Conservation (phyloP, 768 basidiomycete genomes). For the Cystobasidium tubakii region DNA sequence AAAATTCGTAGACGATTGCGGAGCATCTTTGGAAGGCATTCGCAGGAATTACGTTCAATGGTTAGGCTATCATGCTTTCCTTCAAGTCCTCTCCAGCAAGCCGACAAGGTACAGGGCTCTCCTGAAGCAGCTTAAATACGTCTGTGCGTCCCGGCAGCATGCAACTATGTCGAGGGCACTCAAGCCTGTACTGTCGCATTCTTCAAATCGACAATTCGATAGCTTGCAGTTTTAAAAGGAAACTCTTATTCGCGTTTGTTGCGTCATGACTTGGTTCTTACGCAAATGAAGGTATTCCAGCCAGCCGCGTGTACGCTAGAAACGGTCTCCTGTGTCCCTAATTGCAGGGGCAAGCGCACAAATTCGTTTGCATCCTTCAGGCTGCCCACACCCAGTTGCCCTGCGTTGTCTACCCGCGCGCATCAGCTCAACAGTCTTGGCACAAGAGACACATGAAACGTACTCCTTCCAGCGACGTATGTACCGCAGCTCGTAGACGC, state of each 20-base stretch:
- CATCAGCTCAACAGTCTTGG: background rate
- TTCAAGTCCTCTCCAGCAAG: conserved; percentile 59
- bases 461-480: conserved; percentile 22
- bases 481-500: background rate
- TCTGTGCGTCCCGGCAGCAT: background rate
- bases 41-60: conserved; percentile 40
- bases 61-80: conserved; percentile 76
- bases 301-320: conserved; percentile 4
- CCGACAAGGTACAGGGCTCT: conserved; percentile 48
- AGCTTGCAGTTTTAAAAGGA: background rate
- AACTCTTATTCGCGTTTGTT: background rate
- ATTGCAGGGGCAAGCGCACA: background rate
- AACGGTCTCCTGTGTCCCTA: background rate
- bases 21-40: conserved; percentile 6
- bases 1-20: conserved; percentile 50
- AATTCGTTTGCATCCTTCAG: background rate
- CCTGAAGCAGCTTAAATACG: conserved; percentile 2
- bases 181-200: conserved; percentile 20
- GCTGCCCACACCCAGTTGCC: conserved; percentile 10
- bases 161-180: background rate
- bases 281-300: conserved; percentile 10
- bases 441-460: background rate
- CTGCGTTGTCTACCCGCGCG: conserved; percentile 15
- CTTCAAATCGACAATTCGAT: background rate
- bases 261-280: background rate